Base-by-base conservation (phyloP, 805 yeast species). In the Metschnikowia sp. region DNA sequence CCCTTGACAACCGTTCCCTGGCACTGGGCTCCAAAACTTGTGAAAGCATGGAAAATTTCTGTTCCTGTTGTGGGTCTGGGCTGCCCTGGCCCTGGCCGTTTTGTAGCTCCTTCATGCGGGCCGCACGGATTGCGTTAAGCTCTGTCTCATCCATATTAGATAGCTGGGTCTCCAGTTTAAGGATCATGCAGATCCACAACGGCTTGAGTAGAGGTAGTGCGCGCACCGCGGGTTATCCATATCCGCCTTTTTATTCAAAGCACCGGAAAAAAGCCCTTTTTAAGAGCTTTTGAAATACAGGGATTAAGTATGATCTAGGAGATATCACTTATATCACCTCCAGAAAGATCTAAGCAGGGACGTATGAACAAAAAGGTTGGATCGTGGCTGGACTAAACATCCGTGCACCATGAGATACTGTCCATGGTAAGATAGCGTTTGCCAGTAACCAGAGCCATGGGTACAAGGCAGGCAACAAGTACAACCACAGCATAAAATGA, bases 81-180 rank as follows among this genome's bases (percentile, higher is more conserved):
- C 40, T 39, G n/a, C 36, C 46, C 40, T 50, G 54, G n/a, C 77
- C 78, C 1, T 78, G 65, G 50, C 75, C 76, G 51, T 77, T 74
- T 63, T 87, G 95, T 52, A 92, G 72, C 66, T 92, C 96, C 22
- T 85, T 84, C 57, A 92, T 68, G 55, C 98, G 79, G n/a, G 97
- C 97, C 39, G 88, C 89, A 57, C 98, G 80, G 53, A 92, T 87
- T 31, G 97, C 97, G 56, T 84, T 82, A 49, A 92, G 72, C 66
- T 92, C 99, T 19, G 82, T 68, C 63, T 89, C 92, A 58, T 88
- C 96, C 96, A 90, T 89, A 11, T 29, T 57, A 35, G 22, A 22
- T 22, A 22, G 26, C 26, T 22, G 26, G 2, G 8, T 22, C 26
- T 22, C 1, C 26, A 22, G 8, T 22, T 1, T 22, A 22, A 22